phyloP scores from a whole-genome alignment of 768 basidiomycete genomes.

The Psilocybe tampanensis region DNA sequence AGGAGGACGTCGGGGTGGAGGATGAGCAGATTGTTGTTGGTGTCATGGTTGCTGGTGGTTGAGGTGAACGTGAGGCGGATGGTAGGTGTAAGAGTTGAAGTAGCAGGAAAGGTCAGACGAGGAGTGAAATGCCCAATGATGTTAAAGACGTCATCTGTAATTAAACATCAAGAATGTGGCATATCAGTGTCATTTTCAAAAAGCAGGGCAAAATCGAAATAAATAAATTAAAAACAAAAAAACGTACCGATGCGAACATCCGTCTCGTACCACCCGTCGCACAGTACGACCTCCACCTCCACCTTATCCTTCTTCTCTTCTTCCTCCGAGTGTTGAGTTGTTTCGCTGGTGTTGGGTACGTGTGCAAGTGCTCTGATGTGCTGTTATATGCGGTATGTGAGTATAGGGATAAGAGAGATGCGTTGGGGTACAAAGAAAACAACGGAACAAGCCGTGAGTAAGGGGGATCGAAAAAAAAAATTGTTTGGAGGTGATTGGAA shows the following conservation, averaged over 20 bases:
- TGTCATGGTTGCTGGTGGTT: too few species aligned
- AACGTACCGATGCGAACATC: background rate
- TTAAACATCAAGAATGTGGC: background rate
- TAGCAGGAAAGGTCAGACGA: constrained; percentile 33
- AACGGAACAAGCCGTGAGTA: background rate
- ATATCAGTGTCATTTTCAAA: too few species aligned
- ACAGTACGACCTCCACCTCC: background rate
- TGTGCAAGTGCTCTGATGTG: too few species aligned
- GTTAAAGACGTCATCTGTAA: constrained; percentile 78
- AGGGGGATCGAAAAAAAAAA: constrained; percentile 2
- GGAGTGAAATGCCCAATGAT: constrained; percentile 55
- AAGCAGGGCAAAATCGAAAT: too few species aligned
- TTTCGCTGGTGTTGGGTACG: too few species aligned
- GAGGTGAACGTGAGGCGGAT: constrained; percentile 61
- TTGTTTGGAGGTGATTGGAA: too few species aligned
- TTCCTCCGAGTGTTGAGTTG: too few species aligned
- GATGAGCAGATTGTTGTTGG: constrained; percentile 64
- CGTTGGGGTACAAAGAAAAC: constrained; percentile 4
- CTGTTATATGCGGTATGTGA: too few species aligned
- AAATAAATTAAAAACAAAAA: background rate
- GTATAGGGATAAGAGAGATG: too few species aligned
- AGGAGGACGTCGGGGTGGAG: constrained; percentile 92
- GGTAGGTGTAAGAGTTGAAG: constrained; percentile 31
- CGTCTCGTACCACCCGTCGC: constrained; percentile 1
- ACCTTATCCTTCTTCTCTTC: background rate